Evolutionary conservation across 768 basidiomycete species (phyloP), one percentile per base, ranked within the genome.

Genomic region (Panaeolus papilionaceus): DNA sequence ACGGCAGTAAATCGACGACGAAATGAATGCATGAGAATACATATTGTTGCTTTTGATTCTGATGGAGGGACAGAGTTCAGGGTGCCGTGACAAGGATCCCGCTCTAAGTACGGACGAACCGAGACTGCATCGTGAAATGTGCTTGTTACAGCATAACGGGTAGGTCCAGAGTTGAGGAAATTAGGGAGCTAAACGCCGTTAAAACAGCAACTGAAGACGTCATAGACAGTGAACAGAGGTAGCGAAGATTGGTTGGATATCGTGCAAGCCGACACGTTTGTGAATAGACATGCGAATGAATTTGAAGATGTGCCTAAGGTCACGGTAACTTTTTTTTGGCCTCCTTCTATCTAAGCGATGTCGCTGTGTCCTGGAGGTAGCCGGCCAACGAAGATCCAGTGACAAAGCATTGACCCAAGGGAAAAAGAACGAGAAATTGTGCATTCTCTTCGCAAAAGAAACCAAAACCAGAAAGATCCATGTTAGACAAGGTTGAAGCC

Each of bases 31-130:
- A 33, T 58, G 28, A 33, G 54, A 58, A 58, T 7, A 58, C 8
- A 1, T 4, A 7, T 37, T 16, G 2, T 28, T 33, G 4, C 54
- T 14, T 11, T 37, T 58, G 26, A 58, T 33, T 33, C 33, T 58
- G 9, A 58, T 6, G 10, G 28, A 28, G 54, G 47, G 47, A 18
- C 54, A 33, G 26, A 37, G 54, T 28, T 58, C 11, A 28, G 28
- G 33, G 26, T 28, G 20, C 28, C 12, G 54, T 33, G 54, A 37
- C 4, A 28, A 58, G 8, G 54, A 37, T 5, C 28, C 54, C 54
- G 54, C 54, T 58, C 54, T 58, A 58, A 58, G 33, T 58, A 58
- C 54, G 54, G 54, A 3, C 26, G 9, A 33, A 58, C 54, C 28
- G 28, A 16, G 14, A 18, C 26, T 33, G 28, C 14, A 37, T 4